These are phyloP conservation scores for Mycena alexandri DNA, from an alignment of 768 basidiomycete species.

Conservation along the genomic window DNA sequence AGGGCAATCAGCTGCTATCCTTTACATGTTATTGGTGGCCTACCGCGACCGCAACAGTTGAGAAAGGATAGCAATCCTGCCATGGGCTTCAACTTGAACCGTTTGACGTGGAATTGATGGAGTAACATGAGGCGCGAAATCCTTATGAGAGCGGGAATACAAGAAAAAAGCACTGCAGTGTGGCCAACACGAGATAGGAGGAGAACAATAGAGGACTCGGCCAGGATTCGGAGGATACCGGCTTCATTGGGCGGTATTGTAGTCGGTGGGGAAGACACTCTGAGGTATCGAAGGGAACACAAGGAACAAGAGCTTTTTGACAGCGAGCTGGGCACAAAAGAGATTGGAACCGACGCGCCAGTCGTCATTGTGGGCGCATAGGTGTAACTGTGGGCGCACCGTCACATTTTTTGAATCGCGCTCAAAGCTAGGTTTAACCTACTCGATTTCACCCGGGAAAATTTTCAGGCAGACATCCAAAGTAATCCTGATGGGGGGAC, in stretches of 20 bases:
- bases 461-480: neutral
- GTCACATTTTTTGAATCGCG: neutral
- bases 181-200: slow-evolving; percentile 8
- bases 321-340: neutral
- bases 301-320: neutral
- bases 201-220: slow-evolving; percentile 6
- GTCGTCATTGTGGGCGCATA: slow-evolving; percentile 6
- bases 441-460: neutral
- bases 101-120: neutral
- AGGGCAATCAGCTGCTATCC: neutral
- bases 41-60: slow-evolving; percentile 2
- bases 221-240: too few species aligned
- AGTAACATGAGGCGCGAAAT: neutral
- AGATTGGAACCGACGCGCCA: neutral
- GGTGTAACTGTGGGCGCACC: slow-evolving; percentile 11
- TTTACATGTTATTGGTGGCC: neutral
- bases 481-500: neutral
- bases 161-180: slow-evolving; percentile 8
- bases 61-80: neutral
- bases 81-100: neutral
- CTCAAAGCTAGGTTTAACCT: neutral
- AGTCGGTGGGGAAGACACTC: neutral
- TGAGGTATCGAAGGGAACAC: neutral
- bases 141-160: slow-evolving; percentile 8
- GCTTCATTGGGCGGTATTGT: too few species aligned